A percentile compares a stretch with the other conserved stretches of the same genome.
Evolutionary conservation across 192 early-diverging fungal species (phyloP).

Genomic region (Coemansia sp.): DNA sequence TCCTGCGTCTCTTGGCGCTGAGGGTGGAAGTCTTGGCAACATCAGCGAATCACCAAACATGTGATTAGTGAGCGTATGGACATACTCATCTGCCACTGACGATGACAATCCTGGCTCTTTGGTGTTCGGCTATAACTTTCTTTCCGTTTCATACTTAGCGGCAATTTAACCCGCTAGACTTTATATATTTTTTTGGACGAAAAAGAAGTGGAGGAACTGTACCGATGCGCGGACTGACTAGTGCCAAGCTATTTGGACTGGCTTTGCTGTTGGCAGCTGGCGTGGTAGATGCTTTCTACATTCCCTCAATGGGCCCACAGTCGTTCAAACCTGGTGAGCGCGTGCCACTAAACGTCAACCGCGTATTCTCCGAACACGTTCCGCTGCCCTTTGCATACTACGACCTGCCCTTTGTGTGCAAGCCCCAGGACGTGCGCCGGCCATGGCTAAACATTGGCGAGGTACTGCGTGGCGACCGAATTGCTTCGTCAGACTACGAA

Average conservation of each 20-base stretch:
- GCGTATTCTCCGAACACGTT: conserved; percentile 70
- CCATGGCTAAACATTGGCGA: conserved; percentile 65
- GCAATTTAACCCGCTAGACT: no score
- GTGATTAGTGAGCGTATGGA: background rate
- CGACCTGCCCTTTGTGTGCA: conserved; percentile 69
- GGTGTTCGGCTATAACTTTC: no score
- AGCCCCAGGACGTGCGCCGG: conserved; percentile 27
- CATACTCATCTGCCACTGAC: background rate
- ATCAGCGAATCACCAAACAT: conserved; percentile 2
- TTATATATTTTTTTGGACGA: background rate
- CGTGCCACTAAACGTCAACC: conserved; percentile 70
- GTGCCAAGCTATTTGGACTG: conserved; percentile 2
- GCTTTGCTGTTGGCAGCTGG: background rate
- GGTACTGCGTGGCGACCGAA: conserved; percentile 75
- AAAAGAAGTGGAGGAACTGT: background rate
- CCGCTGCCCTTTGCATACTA: conserved; percentile 69
- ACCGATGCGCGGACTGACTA: background rate
- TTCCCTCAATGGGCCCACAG: conserved; percentile 52
- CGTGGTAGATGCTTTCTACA: conserved; percentile 39
- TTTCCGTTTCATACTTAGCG: background rate
- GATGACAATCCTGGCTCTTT: background rate
- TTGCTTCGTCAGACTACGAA: conserved; percentile 63
- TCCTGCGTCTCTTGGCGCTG: background rate
- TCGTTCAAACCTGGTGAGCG: conserved; percentile 55
- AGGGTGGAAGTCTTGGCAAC: background rate